Evolutionary conservation across 257 asterid genomes (phyloP), one percentile per base, ranked within the genome.

Genomic region (Capsicum chinense): DNA sequence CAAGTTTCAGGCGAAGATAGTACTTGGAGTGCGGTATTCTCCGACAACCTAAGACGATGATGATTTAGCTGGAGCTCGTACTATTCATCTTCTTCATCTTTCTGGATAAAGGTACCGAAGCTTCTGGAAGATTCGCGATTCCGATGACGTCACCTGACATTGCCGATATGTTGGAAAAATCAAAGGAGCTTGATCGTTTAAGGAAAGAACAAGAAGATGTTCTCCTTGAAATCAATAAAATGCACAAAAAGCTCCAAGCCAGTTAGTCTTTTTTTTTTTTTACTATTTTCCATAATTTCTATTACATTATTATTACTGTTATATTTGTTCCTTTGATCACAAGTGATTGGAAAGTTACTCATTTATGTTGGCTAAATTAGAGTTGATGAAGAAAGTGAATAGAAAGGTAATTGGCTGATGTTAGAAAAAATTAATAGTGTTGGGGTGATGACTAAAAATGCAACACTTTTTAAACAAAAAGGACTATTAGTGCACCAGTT

Each of bases 101-200:
- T 73, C 12, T 14, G 42, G 39, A 3, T 19, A 48, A 39, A 6
- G 42, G 39, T 48, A 47, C 56, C 62, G 83, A 56, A 87, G 35
- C 83, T 83, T 80, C 84, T 64, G 60, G 66, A 67, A 80, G 44
- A 39, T 1, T 39, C 44, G 44, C 44, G 44, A 39, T 1, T 39
- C 54, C 87, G 90, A 92, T 93, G 98, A 78, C 98, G 91, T 88
- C 98, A 35, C 92, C 93, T 83, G 98, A 93, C 85, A 83, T 91
- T 81, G 88, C 90, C 74, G 97, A 94, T 66, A 91, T 97, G 76
- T 9, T 95, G 85, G 99, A 95, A 15, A 93, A 87, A 89, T 85
- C 98, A 42, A 92, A 91, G 91, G 96, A 91, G 89, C 98, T 97
- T 89, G 99, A 97, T 90, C 98, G 98, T 66, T 62, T 97, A 82